phyloP scores from a whole-genome alignment of 2,329 filamentous ascomycete genomes.

The Hymenoscyphus occultus region DNA sequence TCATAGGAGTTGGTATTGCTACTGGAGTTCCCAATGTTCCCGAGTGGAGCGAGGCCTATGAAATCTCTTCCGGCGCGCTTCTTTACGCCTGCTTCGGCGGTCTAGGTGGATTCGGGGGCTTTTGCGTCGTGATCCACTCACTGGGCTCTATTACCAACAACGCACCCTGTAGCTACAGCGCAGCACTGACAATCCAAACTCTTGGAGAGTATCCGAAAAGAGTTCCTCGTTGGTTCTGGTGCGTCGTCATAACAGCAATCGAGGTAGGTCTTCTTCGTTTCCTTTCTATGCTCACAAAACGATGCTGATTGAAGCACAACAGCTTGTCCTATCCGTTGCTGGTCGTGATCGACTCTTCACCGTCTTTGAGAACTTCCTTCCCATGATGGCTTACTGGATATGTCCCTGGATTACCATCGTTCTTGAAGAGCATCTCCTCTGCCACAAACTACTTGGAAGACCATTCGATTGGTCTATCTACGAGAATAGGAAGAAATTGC shows the following conservation, averaged over 20 bases:
- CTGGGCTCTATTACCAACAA: not conserved
- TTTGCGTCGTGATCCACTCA: not conserved
- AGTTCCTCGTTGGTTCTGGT: not conserved
- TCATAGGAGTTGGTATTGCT: not conserved
- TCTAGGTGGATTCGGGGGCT: not conserved
- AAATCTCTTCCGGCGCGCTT: not conserved
- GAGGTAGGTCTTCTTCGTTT: not conserved
- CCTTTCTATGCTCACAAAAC: not conserved
- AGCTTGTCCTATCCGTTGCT: conserved; percentile 17
- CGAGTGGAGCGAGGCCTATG: not conserved
- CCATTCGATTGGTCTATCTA: conserved; percentile 45
- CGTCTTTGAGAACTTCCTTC: conserved; percentile 49
- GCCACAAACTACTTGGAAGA: conserved; percentile 52
- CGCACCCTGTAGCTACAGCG: not conserved
- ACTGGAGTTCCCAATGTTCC: not conserved
- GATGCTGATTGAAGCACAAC: not conserved
- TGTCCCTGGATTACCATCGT: conserved; percentile 53
- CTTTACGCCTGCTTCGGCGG: not conserved
- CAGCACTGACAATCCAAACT: not conserved
- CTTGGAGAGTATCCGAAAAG: not conserved
- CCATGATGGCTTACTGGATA: conserved; percentile 58
- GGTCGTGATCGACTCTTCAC: conserved; percentile 21
- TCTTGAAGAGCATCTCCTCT: conserved; percentile 64
- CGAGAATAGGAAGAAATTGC: not conserved
- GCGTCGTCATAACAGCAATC: not conserved